These are phyloP conservation scores for Calocybe gambosa DNA, from an alignment of 1,284 basidiomycete species.

Conservation along the genomic window DNA sequence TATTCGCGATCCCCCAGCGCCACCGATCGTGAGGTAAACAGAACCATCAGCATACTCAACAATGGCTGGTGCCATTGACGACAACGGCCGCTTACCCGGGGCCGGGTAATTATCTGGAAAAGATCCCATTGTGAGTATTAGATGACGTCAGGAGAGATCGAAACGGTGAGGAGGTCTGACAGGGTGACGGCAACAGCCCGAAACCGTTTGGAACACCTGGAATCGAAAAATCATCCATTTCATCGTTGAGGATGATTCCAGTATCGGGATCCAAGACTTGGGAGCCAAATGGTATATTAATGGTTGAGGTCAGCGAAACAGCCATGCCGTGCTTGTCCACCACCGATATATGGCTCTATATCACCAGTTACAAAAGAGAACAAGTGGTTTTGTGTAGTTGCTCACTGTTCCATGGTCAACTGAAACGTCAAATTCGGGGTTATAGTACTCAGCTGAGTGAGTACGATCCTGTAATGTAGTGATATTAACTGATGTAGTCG, in stretches of 20 bases:
- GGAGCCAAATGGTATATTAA: constrained; percentile 88
- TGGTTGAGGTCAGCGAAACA: constrained; percentile 79
- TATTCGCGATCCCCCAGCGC: constrained; percentile 84
- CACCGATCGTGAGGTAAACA: constrained; percentile 73
- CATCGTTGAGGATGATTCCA: constrained; percentile 87
- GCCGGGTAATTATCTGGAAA: constrained; percentile 78
- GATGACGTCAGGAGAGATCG: not conserved
- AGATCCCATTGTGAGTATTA: not conserved
- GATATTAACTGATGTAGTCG: not conserved
- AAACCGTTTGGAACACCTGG: constrained; percentile 79
- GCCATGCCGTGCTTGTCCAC: constrained; percentile 83
- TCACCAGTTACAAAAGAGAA: not conserved
- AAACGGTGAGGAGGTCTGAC: constrained; percentile 27
- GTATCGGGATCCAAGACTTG: constrained; percentile 78
- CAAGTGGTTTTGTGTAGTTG: not conserved
- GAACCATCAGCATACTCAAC: constrained; percentile 69
- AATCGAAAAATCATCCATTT: constrained; percentile 89
- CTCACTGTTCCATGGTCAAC: constrained; percentile 84
- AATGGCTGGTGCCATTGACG: constrained; percentile 78
- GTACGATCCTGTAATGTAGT: constrained; percentile 56
- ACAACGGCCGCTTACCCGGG: constrained; percentile 81
- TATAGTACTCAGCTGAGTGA: constrained; percentile 77
- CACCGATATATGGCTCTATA: constrained; percentile 79
- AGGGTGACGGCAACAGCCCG: constrained; percentile 81
- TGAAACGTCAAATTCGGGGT: constrained; percentile 72